phyloP scores from a whole-genome alignment of 2,329 filamentous ascomycete genomes.

The Calonectria crousiana region DNA sequence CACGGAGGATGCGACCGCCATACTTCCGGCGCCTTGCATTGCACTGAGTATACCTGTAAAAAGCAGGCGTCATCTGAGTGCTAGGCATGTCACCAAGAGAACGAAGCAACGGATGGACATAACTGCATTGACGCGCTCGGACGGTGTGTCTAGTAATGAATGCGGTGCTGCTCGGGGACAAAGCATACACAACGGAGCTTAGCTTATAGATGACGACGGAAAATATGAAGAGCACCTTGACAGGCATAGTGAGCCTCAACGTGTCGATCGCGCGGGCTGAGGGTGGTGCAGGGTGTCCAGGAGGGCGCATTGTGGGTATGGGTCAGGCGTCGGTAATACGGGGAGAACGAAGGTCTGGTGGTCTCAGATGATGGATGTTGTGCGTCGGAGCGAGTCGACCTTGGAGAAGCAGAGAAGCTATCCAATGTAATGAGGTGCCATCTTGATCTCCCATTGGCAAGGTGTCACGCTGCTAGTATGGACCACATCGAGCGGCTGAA shows the following conservation, averaged over 20 bases:
- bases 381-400: too few relatives aligned
- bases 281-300: too few relatives aligned
- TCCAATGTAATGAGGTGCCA: too few relatives aligned
- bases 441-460: too few relatives aligned
- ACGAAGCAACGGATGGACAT: not conserved
- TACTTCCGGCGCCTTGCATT: not conserved
- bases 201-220: not conserved
- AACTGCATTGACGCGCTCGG: not conserved
- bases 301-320: too few relatives aligned
- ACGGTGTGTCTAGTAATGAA: not conserved
- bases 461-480: too few relatives aligned
- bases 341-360: too few relatives aligned
- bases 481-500: too few relatives aligned
- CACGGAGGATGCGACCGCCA: not conserved
- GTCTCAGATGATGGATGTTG: not conserved
- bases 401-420: too few relatives aligned
- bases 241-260: not conserved
- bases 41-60: not conserved
- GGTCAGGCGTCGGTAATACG: too few relatives aligned
- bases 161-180: not conserved
- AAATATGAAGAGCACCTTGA: not conserved
- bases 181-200: not conserved
- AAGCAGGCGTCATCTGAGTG: not conserved
- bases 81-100: not conserved
- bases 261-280: too few relatives aligned